Conservation (phyloP, 2,329 filamentous ascomycete genomes). For the Aspergillus hortae region DNA sequence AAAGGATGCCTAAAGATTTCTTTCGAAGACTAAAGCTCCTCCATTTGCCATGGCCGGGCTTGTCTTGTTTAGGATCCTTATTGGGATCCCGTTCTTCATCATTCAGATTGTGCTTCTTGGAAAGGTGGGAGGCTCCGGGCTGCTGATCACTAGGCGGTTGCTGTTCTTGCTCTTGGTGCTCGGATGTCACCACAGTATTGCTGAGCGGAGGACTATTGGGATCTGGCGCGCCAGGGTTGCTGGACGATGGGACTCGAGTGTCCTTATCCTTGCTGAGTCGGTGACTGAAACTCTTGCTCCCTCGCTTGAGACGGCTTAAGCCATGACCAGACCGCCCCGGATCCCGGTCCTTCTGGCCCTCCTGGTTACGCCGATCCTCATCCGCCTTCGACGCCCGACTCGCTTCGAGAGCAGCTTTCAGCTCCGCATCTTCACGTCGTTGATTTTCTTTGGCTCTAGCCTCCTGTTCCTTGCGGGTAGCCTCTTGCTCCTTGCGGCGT, state of each 20-base stretch:
- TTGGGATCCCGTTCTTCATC: conserved; percentile 18
- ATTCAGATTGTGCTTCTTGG: conserved; percentile 11
- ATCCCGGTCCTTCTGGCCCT: conserved; percentile 37
- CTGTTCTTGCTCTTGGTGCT: conserved; percentile 10
- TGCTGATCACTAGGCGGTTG: conserved; percentile 6
- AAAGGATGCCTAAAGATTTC: conserved; percentile 40
- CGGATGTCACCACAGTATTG: conserved; percentile 7
- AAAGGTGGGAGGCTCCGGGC: background rate
- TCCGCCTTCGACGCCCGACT: conserved; percentile 62
- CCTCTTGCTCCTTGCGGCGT: conserved; percentile 58
- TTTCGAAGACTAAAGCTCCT: conserved; percentile 44
- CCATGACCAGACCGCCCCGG: conserved; percentile 42
- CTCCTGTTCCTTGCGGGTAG: conserved; percentile 44
- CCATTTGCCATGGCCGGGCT: conserved; percentile 26
- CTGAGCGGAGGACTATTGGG: conserved; percentile 16
- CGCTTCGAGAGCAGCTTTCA: conserved; percentile 61
- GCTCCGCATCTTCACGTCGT: conserved; percentile 55
- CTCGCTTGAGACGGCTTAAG: conserved; percentile 65
- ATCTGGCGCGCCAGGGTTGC: conserved; percentile 15
- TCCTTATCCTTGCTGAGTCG: conserved; percentile 54
- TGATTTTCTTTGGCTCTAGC: conserved; percentile 42
- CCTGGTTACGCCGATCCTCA: conserved; percentile 39
- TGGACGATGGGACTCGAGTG: conserved; percentile 27
- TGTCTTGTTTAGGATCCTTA: conserved; percentile 18
- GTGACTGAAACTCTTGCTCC: conserved; percentile 74